Evolutionary conservation across 306 rosid genomes (phyloP), one percentile per base, ranked within the genome.

Genomic region (Mucuna pruriens): DNA sequence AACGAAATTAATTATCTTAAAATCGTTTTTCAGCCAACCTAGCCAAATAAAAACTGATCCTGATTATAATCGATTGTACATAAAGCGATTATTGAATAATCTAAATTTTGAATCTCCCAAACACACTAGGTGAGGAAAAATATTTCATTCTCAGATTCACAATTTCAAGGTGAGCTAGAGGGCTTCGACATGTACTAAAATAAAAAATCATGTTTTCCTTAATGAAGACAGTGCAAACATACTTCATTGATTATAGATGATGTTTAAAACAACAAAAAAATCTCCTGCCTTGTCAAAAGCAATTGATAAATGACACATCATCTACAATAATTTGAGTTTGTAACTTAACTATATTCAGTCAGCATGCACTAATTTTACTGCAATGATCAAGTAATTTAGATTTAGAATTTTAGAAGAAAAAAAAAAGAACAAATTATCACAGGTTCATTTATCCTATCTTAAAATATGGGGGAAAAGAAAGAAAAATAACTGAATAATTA

Each of bases 171-270:
- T 57, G 64, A 38, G 20, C 7, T 19, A 23, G 16, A 74, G 31
- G 19, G 7, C 60, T 34, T 63, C 8, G 31, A 36, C 13, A 36
- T 34, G 19, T 15, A 9, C 39, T 29, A 39, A 16, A 42, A 25
- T 45, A 7, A 46, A n/a, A n/a, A n/a, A n/a, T n/a, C 62, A 76
- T 26, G 22, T 61, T 76, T 62, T 40, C 74, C 22, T 68, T 45
- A 9, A 49, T 42, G n/a, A n/a, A n/a, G n/a, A n/a, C n/a, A n/a
- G n/a, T n/a, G n/a, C n/a, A n/a, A n/a, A n/a, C n/a, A n/a, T n/a
- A n/a, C 39, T 55, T 54, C 0, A 54, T 20, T 48, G 5, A 7
- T 5, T 20, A 36, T 22, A 7, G 52, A 55, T 38, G 13, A 15
- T 20, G 54, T 11, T 16, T 25, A n/a, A n/a, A 60, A 16, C 26